Evolutionary conservation across 2,329 filamentous ascomycete genomes (phyloP).

Genomic region (Zymoseptoria passerinii): DNA sequence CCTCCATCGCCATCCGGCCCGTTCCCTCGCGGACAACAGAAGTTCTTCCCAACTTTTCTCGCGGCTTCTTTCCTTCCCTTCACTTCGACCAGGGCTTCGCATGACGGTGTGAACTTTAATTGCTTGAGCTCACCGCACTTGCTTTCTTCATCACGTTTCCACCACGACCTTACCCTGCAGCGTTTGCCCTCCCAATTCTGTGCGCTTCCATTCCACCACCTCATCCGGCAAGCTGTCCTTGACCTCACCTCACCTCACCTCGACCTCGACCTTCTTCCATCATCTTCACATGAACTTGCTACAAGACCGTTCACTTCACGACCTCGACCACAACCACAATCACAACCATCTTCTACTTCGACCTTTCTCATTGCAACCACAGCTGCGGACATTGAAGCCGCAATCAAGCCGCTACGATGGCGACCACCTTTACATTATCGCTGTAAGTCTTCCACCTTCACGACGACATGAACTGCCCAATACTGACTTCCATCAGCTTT

Average conservation of each 20-base stretch:
- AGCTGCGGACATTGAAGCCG: neutral
- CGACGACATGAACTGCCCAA: constrained; percentile 1
- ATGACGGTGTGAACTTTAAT: neutral
- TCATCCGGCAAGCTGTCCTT: neutral
- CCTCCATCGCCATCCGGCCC: neutral
- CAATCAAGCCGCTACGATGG: constrained; percentile 60
- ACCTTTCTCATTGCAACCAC: neutral
- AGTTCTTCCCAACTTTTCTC: neutral
- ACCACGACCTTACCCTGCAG: neutral
- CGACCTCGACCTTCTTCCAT: neutral
- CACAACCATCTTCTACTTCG: neutral
- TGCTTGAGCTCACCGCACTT: neutral
- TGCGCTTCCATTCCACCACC: neutral
- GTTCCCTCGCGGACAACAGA: neutral
- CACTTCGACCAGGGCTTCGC: neutral
- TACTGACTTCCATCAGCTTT: constrained; percentile 51
- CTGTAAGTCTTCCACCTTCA: constrained; percentile 23
- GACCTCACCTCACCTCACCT: neutral
- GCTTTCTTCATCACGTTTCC: neutral
- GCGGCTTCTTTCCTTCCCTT: neutral
- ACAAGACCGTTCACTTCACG: neutral
- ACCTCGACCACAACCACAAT: neutral
- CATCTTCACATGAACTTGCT: neutral
- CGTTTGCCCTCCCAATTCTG: neutral
- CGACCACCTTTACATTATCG: constrained; percentile 34